Conservation (phyloP, 179 eudicot species). For the Monotropa hypopitys region DNA sequence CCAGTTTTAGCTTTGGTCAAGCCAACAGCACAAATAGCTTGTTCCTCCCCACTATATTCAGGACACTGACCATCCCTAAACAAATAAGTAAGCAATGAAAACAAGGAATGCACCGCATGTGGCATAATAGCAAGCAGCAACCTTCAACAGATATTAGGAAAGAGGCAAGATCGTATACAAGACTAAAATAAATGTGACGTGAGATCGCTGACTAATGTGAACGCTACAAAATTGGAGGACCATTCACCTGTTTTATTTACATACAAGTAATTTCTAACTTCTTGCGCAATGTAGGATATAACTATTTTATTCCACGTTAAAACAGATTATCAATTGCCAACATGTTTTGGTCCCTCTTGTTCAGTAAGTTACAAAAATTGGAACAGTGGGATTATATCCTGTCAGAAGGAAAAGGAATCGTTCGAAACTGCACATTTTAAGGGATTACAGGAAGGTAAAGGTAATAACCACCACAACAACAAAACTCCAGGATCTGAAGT, state of each 20-base stretch:
- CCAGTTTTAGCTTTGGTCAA: constrained; percentile 79
- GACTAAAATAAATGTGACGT: not conserved
- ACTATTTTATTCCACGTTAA: not conserved
- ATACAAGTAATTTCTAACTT: not conserved
- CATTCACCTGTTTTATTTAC: not conserved
- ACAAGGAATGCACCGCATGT: constrained; percentile 6
- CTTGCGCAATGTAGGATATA: not conserved
- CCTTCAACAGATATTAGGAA: constrained; percentile 5
- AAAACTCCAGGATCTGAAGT: not conserved
- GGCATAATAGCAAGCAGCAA: constrained; percentile 3
- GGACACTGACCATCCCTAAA: constrained; percentile 97
- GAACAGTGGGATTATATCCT: not conserved
- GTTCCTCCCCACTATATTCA: constrained; percentile 91
- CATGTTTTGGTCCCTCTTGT: not conserved
- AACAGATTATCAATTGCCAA: not conserved
- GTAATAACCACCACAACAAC: not conserved
- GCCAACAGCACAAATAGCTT: constrained; percentile 98
- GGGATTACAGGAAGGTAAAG: not conserved
- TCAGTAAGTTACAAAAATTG: too few relatives aligned
- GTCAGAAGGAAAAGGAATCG: not conserved
- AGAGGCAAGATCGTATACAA: not conserved
- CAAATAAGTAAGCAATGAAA: constrained; percentile 7
- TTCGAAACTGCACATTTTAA: not conserved
- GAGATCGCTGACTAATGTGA: not conserved
- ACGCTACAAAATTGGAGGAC: not conserved